A percentile compares a stretch with the other conserved stretches of the same genome.
These are phyloP conservation scores for Niebla homalea DNA, from an alignment of 495 filamentous ascomycete genomes.

Conservation along the genomic window DNA sequence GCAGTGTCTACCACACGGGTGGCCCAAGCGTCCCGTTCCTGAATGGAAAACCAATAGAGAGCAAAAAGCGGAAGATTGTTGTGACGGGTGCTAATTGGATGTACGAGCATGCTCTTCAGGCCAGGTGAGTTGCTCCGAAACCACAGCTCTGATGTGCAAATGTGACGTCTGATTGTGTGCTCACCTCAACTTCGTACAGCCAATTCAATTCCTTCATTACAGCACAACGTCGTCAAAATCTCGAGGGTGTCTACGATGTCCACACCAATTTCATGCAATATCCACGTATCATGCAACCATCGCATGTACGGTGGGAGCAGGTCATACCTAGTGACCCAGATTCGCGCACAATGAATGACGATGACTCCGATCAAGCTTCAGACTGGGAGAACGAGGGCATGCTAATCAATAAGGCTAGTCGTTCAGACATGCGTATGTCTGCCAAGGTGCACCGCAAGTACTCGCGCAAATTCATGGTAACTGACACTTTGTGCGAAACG, in stretches of 20 bases:
- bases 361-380: too few species aligned
- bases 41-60: slow-evolving; percentile 54
- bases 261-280: slow-evolving; percentile 86
- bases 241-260: slow-evolving; percentile 74
- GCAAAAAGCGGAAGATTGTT: slow-evolving; percentile 69
- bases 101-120: slow-evolving; percentile 80
- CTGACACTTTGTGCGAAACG: slow-evolving; percentile 54
- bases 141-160: neutral
- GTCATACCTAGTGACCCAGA: slow-evolving; percentile 24
- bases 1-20: slow-evolving; percentile 80
- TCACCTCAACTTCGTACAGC: slow-evolving; percentile 29
- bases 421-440: slow-evolving; percentile 34
- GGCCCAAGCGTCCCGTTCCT: slow-evolving; percentile 63
- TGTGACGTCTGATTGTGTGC: neutral
- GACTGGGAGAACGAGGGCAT: too few species aligned
- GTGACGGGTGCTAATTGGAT: slow-evolving; percentile 98
- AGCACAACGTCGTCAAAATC: slow-evolving; percentile 47
- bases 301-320: slow-evolving; percentile 68
- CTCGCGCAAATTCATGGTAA: slow-evolving; percentile 60
- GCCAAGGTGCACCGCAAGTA: slow-evolving; percentile 49
- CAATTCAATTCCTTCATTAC: slow-evolving; percentile 65
- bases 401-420: too few species aligned
- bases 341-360: neutral
- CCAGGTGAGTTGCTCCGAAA: slow-evolving; percentile 46
- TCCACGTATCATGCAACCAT: slow-evolving; percentile 80